phyloP scores from a whole-genome alignment of 345 rosid species.

The Acer negundo region DNA sequence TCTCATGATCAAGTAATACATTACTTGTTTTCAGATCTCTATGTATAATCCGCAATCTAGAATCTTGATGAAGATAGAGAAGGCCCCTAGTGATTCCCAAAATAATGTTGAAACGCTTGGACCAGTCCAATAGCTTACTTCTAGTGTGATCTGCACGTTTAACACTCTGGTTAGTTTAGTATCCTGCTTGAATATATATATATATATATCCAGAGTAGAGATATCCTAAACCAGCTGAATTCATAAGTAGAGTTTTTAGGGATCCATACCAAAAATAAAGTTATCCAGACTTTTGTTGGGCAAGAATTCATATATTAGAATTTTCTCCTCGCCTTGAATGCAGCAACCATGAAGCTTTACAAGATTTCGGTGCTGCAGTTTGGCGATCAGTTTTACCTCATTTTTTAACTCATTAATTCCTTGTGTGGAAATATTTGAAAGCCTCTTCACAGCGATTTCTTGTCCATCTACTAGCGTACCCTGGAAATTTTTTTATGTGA shows the following conservation, averaged over 20 bases:
- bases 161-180: neutral
- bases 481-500: constrained; percentile 15
- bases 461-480: constrained; percentile 37
- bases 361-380: constrained; percentile 49
- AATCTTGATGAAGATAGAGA: constrained; percentile 46
- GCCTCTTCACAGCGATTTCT: constrained; percentile 49
- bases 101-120: constrained; percentile 32
- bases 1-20: constrained; percentile 33
- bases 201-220: too few species aligned
- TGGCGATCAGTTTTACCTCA: constrained; percentile 38
- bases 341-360: constrained; percentile 29
- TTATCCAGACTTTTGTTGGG: neutral
- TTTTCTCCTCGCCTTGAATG: neutral
- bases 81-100: constrained; percentile 40
- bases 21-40: constrained; percentile 40
- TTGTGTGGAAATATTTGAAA: constrained; percentile 40
- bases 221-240: too few species aligned
- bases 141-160: constrained; percentile 26
- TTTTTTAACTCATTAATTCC: constrained; percentile 44
- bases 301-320: neutral
- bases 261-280: constrained; percentile 37
- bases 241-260: neutral
- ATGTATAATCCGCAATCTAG: constrained; percentile 38
- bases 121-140: constrained; percentile 34
- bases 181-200: neutral